phyloP scores from a whole-genome alignment of 306 rosid genomes.

The Canavalia gladiata region DNA sequence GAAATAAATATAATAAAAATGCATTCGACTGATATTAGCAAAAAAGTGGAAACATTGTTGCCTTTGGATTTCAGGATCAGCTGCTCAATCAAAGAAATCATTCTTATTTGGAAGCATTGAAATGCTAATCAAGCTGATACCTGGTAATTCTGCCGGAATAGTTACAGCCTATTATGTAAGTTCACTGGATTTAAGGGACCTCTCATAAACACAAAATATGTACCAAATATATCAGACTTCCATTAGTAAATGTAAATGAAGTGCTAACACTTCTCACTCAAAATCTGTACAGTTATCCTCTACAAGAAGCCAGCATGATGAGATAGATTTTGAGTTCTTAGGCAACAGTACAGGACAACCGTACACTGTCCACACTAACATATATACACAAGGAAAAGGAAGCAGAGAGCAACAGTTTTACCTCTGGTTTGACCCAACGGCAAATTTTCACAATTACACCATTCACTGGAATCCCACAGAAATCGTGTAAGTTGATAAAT shows the following conservation, averaged over 20 bases:
- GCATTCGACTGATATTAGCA: constrained; percentile 29
- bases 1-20: neutral
- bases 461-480: constrained; percentile 78
- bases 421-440: constrained; percentile 83
- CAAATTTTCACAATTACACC: constrained; percentile 83
- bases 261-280: constrained; percentile 39
- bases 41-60: constrained; percentile 15
- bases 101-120: constrained; percentile 82
- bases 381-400: constrained; percentile 69
- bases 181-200: constrained; percentile 27
- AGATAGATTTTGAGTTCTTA: constrained; percentile 83
- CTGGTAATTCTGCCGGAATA: constrained; percentile 76
- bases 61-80: constrained; percentile 68
- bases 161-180: constrained; percentile 85
- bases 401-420: constrained; percentile 72
- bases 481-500: constrained; percentile 64
- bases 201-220: constrained; percentile 5
- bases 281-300: constrained; percentile 68
- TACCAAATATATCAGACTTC: constrained; percentile 1
- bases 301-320: constrained; percentile 70
- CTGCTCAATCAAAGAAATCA: constrained; percentile 66
- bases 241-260: constrained; percentile 10
- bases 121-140: constrained; percentile 77
- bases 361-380: constrained; percentile 73
- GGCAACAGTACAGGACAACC: constrained; percentile 83